phyloP scores from a whole-genome alignment of 495 filamentous ascomycete genomes.

The Alectoria sarmentosa region DNA sequence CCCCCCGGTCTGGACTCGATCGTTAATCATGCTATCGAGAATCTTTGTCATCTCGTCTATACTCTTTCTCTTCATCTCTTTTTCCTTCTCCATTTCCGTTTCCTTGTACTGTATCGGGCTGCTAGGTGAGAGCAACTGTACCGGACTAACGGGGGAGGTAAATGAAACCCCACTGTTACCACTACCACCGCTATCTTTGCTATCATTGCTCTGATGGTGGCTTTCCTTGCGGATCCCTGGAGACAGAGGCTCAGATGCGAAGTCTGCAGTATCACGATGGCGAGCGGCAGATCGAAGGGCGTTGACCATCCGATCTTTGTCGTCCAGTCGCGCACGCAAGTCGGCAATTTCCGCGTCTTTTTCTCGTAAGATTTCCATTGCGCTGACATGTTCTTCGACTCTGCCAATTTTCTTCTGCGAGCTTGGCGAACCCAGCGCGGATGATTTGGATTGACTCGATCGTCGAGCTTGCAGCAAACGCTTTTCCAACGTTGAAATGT shows the following conservation, averaged over 20 bases:
- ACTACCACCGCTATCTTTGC: conserved; percentile 28
- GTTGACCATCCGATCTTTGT: conserved; percentile 90
- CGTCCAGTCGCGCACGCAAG: conserved; percentile 80
- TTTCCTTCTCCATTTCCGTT: conserved; percentile 26
- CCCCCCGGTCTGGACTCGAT: conserved; percentile 65
- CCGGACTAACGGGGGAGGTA: conserved; percentile 25
- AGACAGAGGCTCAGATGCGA: conserved; percentile 38
- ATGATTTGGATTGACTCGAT: conserved; percentile 81
- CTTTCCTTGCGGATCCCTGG: conserved; percentile 32
- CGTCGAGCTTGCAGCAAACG: conserved; percentile 85
- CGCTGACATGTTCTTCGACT: conserved; percentile 60
- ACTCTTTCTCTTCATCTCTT: conserved; percentile 54
- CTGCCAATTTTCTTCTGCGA: conserved; percentile 49
- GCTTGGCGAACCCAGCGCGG: conserved; percentile 51
- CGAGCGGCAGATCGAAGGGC: conserved; percentile 81
- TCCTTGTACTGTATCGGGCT: conserved; percentile 20
- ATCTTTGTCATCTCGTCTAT: conserved; percentile 86
- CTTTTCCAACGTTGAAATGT: conserved; percentile 89
- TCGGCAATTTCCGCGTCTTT: conserved; percentile 93
- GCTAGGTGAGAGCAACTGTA: conserved; percentile 25
- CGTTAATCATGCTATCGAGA: conserved; percentile 91
- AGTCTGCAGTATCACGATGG: conserved; percentile 78
- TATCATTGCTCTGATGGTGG: conserved; percentile 30
- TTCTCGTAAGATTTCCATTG: conserved; percentile 64
- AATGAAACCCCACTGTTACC: conserved; percentile 1